Evolutionary conservation across 2,329 filamentous ascomycete genomes (phyloP), one percentile per base, ranked within the genome.

Genomic region (Coniochaeta sp.): DNA sequence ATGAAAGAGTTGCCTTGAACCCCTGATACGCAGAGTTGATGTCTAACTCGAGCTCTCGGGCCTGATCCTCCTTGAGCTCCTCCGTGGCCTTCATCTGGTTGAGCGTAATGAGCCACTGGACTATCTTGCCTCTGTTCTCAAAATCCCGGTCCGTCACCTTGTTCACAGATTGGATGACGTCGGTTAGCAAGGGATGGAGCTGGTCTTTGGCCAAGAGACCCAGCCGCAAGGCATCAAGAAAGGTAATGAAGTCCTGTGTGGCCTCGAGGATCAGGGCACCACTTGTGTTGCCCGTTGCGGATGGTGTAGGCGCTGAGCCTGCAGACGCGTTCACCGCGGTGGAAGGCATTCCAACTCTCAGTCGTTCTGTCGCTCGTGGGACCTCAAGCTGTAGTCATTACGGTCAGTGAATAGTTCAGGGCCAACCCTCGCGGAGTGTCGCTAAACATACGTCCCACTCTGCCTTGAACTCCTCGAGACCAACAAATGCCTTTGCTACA

Each of bases 31-130:
- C 93, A 69, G 91, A 88, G 71, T 96, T 91, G 70, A 98, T 96
- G 72, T 98, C 93, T 73, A 96, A 86, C 66, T 95, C 89, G 66
- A 98, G 78, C 73, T 99, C 92, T 60, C 93, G 81, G 6, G 90
- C 90, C 75, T 97, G 91, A 61, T 93, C 88, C 68, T 96, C 90
- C 66, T 84, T 88, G 66, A 99, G 75, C 72, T 96, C 92, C 69
- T 98, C 93, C 1, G 91, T 92, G 9, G 93, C 95, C 70, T 91
- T 91, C 95, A 99, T 98, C 76, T 97, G 93, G 72, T 99, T 99
- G 64, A 99, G 79, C 7, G 91, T 89, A 68, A 99, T 99, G 65
- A 99, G 81, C 95, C 95, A 99, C 73, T 97, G 93, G 60, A 99
- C 92, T 67, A 99, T 98, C 81, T 98, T 98, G 67, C 90, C 92